These are phyloP conservation scores for Willaertia magna DNA, from an alignment of 208 protist genomes.

Conservation along the genomic window DNA sequence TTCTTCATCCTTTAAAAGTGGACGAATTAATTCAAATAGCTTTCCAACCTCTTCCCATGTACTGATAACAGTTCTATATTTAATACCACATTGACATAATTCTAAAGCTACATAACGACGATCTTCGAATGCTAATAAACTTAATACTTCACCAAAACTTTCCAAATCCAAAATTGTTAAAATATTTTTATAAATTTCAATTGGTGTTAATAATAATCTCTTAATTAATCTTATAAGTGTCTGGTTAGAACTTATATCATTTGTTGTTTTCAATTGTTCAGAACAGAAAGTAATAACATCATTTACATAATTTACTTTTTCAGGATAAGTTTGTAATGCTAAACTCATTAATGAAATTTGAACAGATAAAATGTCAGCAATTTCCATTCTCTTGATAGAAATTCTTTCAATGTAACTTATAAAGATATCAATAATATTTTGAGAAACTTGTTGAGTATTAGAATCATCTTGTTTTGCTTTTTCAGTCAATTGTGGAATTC, in stretches of 20 bases:
- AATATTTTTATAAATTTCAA: constrained; percentile 48
- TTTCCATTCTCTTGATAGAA: background rate
- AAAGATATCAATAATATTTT: background rate
- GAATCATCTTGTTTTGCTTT: no score
- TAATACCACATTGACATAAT: constrained; percentile 37
- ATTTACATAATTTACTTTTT: background rate
- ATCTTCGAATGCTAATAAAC: constrained; percentile 44
- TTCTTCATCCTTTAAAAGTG: constrained; percentile 55
- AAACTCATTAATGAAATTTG: constrained; percentile 17
- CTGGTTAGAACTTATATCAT: constrained; percentile 3
- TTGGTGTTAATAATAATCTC: constrained; percentile 41
- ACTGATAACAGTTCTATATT: constrained; percentile 29
- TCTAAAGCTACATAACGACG: constrained; percentile 44
- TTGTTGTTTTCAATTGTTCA: background rate
- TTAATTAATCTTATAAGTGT: constrained; percentile 31
- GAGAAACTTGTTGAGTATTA: background rate
- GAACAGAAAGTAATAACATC: constrained; percentile 3
- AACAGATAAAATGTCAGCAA: background rate
- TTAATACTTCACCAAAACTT: constrained; percentile 41
- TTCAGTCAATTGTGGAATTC: constrained; percentile 30
- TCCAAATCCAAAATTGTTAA: constrained; percentile 52
- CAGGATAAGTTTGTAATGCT: constrained; percentile 16
- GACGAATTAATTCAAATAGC: constrained; percentile 61
- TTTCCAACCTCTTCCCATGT: constrained; percentile 46
- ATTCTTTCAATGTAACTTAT: background rate